Percentiles rank a stretch among this genome's conserved stretches.
These are phyloP conservation scores for Albizia julibrissin DNA, from an alignment of 306 rosid species.

Conservation along the genomic window DNA sequence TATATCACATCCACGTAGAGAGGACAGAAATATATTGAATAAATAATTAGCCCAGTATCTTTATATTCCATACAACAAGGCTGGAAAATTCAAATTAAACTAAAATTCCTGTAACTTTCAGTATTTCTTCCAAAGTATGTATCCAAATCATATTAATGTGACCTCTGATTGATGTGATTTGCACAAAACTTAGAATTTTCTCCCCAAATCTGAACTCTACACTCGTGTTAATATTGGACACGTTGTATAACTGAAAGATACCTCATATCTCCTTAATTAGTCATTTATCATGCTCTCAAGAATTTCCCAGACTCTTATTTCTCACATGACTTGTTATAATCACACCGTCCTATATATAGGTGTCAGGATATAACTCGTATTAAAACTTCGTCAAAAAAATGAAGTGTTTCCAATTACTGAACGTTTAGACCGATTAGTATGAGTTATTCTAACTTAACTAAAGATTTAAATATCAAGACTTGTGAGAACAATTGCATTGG, in stretches of 20 bases:
- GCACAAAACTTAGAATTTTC: conserved; percentile 32
- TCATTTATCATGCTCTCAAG: conserved; percentile 13
- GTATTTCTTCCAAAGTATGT: conserved; percentile 24
- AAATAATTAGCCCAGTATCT: background rate
- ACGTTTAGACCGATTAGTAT: too few relatives aligned
- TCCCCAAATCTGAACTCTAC: conserved; percentile 14
- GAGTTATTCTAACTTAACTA: too few relatives aligned
- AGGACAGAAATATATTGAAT: conserved; percentile 1
- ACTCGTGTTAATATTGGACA: conserved; percentile 24
- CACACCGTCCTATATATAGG: background rate
- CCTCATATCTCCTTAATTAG: background rate
- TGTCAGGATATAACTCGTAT: background rate
- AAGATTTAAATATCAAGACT: too few relatives aligned
- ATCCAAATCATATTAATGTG: conserved; percentile 28
- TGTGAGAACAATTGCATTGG: too few relatives aligned
- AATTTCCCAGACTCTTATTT: background rate
- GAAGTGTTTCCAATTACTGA: too few relatives aligned
- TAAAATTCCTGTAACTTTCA: background rate
- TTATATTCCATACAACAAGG: background rate
- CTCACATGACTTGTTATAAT: background rate
- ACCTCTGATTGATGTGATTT: conserved; percentile 46
- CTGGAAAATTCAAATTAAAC: background rate
- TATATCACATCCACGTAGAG: conserved; percentile 29
- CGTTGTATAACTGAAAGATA: background rate
- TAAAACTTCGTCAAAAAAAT: background rate